Conservation (phyloP, 495 filamentous ascomycete species). For the Lichina pygmaea region DNA sequence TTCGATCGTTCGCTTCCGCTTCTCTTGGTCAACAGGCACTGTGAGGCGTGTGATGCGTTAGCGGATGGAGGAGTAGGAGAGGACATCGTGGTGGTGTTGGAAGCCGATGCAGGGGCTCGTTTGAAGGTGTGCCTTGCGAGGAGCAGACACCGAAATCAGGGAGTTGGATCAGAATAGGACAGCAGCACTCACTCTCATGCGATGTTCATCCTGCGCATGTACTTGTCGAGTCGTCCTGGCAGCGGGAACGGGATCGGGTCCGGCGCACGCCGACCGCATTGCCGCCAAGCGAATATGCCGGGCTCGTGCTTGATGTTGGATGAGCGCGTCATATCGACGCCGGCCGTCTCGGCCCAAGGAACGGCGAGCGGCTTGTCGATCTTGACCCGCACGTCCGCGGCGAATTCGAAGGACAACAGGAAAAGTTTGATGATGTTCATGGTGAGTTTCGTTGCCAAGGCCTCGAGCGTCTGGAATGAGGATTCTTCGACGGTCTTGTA, state of each 20-base stretch:
- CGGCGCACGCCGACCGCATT: background rate
- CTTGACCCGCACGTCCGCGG: conserved; percentile 19
- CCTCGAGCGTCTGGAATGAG: conserved; percentile 27
- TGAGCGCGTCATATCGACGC: conserved; percentile 17
- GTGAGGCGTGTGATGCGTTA: too few relatives aligned
- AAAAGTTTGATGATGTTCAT: conserved; percentile 13
- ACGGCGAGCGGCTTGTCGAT: conserved; percentile 33
- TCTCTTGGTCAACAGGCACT: too few relatives aligned
- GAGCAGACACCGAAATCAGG: too few relatives aligned
- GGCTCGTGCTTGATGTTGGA: background rate
- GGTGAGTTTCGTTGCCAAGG: conserved; percentile 21
- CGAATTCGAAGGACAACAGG: conserved; percentile 3
- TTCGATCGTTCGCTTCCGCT: too few relatives aligned
- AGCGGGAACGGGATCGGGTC: background rate
- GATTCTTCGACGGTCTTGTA: background rate
- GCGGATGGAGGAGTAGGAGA: too few relatives aligned
- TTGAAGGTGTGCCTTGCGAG: too few relatives aligned
- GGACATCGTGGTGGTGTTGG: too few relatives aligned
- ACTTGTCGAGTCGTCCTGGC: background rate
- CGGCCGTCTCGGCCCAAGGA: conserved; percentile 26
- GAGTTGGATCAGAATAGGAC: too few relatives aligned
- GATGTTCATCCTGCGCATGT: background rate
- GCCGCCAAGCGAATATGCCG: background rate
- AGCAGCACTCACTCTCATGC: too few relatives aligned
- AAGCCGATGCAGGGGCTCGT: too few relatives aligned